Base-by-base conservation (phyloP, 2,329 filamentous ascomycete genomes). In the Colletotrichum tropicale region DNA sequence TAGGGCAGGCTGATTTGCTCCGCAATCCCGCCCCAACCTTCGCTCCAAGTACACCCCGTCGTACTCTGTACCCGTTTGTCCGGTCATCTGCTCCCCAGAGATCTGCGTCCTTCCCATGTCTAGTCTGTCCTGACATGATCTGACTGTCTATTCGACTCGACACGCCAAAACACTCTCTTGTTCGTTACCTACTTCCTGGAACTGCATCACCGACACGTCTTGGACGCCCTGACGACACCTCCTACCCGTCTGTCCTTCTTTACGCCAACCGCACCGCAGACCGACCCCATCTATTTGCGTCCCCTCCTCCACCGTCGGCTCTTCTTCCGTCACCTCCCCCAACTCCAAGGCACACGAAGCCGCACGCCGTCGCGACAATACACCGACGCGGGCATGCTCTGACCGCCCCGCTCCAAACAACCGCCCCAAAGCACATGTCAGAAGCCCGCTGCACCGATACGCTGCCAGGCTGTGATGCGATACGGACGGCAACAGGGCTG, bases 401-500 rank as follows among this genome's bases (percentile, higher is more conserved):
- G 75, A 76, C 66, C 67, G 55, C 75, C 32, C 36, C 58, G 36
- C 48, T 36, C 58, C 66, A 56, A 60, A 32, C 52, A 38, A 66
- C 71, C 34, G 26, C 28, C n/a, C 15, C 8, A 26, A 74, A 61
- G 74, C 74, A 76, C 74, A 76, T 74, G 70, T 70, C 58, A 76
- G 60, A 32, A 75, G 43, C 28, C 65, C 21, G 66, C 32, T 55
- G 52, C 71, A 70, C 32, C 18, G 65, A 12, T 28, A 48, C 66
- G 30, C 34, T 70, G 38, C 18, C 65, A 68, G 64, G 64, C 65
- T 71, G 74, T 76, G 66, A 76, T 76, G 74, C 74, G 66, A 75
- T 68, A 75, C 66, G 66, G 60, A 66, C 74, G 66, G 65, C 52
- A 71, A 30, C 66, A 62, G 32, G 34, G 68, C 70, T 67, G 62